Base-by-base conservation (phyloP, 495 filamentous ascomycete species). In the Penicillium diatomitis region DNA sequence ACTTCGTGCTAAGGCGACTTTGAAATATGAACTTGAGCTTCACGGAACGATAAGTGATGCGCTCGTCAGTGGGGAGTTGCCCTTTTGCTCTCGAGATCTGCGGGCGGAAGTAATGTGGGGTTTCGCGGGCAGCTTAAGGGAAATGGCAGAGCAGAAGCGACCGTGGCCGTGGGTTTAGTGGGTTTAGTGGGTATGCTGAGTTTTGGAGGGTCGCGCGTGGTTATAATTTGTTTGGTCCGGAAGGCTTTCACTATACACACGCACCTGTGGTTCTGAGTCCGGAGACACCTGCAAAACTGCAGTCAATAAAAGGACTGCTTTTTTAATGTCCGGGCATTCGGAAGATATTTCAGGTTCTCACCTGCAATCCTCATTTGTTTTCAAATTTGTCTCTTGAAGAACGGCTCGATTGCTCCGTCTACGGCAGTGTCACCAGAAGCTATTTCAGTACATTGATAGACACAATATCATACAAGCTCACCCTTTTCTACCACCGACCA, bases 21-120 rank as follows among this genome's bases (percentile, higher is more conserved):
- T 20, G 20, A 20, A 20, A 20, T 20, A 20, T 20, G 20, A 20
- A 20, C 35, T 38, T 11, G 35, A 38, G 35, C 8, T 38, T 20
- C 20, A 20, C 20, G 20, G 20, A 20, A 20, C 20, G 20, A 38
- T 9, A 38, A 4, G 5, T 1, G 12, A 38, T n/a, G 9, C 3
- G 9, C 35, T 38, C 35, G 35, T n/a, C 35, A 38, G 9, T 9
- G 35, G 8, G 9, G 35, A 8, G 6, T 38, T 38, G 35, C 4
- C 9, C 9, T 38, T 5, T 20, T 20, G 20, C 20, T 20, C 20
- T 20, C 20, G 20, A 20, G 45, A 43, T 50, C 49, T 58, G 53
- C 50, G 58, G 49, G 53, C 53, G 52, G 52, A 52, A 44, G 46
- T 56, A 20, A 20, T 20, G 48, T 56, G 53, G 58, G 38, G 36